Percentiles rank a stretch among this genome's conserved stretches.
Conservation (phyloP, 139 green algal genomes). For the Haematococcus sp. region DNA sequence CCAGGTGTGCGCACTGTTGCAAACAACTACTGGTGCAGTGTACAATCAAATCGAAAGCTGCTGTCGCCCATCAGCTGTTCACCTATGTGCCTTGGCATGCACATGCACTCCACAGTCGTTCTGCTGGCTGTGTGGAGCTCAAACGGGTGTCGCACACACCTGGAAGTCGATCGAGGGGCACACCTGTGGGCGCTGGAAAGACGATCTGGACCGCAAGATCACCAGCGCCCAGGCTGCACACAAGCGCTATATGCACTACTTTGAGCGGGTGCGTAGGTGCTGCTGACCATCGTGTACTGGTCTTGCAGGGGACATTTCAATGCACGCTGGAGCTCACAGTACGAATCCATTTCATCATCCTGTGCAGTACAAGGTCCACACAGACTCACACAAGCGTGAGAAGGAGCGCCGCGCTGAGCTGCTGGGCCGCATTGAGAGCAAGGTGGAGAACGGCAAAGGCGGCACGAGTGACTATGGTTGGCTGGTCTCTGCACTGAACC, state of each 20-base stretch:
- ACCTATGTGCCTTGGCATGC: too few relatives aligned
- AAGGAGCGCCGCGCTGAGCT: constrained; percentile 25
- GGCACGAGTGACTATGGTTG: constrained; percentile 52
- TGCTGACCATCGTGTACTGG: too few relatives aligned
- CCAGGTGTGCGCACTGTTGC: constrained; percentile 40
- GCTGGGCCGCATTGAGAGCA: constrained; percentile 20
- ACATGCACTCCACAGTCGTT: constrained; percentile 51
- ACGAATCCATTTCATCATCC: too few relatives aligned
- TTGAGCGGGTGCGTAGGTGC: constrained; percentile 37
- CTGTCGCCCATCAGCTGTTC: too few relatives aligned
- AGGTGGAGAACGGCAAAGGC: constrained; percentile 49
- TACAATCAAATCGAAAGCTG: too few relatives aligned
- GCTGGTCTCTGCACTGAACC: constrained; percentile 57
- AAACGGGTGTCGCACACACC: constrained; percentile 77
- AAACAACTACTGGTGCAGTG: background rate
- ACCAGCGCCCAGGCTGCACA: constrained; percentile 60
- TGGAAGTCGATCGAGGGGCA: constrained; percentile 81
- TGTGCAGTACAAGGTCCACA: constrained; percentile 26
- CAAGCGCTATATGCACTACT: constrained; percentile 92
- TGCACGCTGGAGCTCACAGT: too few relatives aligned
- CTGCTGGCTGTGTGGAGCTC: constrained; percentile 87
- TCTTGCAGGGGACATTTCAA: too few relatives aligned
- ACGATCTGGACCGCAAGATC: constrained; percentile 49
- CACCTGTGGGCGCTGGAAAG: constrained; percentile 83
- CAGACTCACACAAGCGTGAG: constrained; percentile 10